A percentile compares a stretch with the other conserved stretches of the same genome.
These are phyloP conservation scores for Hericium coralloides DNA, from an alignment of 768 basidiomycete genomes.

Conservation along the genomic window DNA sequence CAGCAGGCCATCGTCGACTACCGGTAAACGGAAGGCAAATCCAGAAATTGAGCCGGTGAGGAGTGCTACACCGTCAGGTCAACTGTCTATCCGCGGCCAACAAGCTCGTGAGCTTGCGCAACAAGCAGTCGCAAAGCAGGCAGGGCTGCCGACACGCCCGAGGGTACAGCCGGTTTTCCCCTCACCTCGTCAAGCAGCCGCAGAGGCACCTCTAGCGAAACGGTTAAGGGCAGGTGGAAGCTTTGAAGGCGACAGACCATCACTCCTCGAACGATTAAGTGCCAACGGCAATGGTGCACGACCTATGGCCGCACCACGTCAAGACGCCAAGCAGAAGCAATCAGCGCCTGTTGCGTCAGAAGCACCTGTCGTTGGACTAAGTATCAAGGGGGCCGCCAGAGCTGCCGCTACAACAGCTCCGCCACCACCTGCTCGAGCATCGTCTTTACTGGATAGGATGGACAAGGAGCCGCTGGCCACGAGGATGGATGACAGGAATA, in stretches of 20 bases:
- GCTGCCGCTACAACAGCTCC: background rate
- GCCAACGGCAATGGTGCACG: background rate
- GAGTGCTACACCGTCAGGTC: background rate
- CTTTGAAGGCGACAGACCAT: background rate
- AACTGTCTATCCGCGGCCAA: background rate
- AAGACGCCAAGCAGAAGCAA: background rate
- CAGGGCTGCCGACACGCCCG: background rate
- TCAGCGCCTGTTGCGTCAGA: background rate
- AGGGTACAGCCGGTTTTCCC: too few relatives aligned
- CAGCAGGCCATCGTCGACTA: too few relatives aligned
- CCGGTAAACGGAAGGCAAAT: too few relatives aligned
- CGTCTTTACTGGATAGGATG: slow-evolving; percentile 11
- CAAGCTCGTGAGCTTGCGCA: background rate
- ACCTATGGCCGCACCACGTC: background rate
- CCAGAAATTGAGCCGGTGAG: too few relatives aligned
- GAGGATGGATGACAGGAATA: background rate
- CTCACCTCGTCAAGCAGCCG: background rate
- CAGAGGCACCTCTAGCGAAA: background rate
- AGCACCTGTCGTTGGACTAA: slow-evolving; percentile 2
- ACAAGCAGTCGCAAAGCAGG: background rate
- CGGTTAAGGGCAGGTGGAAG: background rate
- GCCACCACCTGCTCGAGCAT: background rate
- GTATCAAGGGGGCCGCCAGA: slow-evolving; percentile 12
- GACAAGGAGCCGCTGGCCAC: slow-evolving; percentile 2
- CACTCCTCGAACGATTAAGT: background rate